Conservation (phyloP, 345 rosid genomes). For the Acer saccharum region DNA sequence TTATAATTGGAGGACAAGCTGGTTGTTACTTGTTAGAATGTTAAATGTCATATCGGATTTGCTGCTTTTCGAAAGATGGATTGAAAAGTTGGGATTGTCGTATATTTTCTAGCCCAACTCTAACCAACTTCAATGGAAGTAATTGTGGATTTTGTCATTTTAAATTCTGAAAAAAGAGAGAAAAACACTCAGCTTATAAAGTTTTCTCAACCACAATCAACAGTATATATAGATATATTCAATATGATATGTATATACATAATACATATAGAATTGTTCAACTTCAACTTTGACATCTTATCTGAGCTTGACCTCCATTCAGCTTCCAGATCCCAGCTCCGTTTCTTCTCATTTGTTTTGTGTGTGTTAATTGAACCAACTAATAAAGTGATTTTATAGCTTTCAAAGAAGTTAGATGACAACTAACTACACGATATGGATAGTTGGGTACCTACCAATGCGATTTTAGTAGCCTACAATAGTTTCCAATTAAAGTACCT, state of each 20-base stretch:
- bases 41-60: not conserved
- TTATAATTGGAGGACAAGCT: not conserved
- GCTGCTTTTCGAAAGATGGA: not conserved
- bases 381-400: no score
- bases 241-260: not conserved
- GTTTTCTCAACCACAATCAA: not conserved
- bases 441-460: no score
- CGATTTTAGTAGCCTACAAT: no score
- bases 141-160: not conserved
- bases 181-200: not conserved
- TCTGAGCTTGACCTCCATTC: no score
- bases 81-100: not conserved
- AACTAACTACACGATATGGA: no score
- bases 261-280: not conserved
- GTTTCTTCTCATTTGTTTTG: no score
- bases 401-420: no score
- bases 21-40: not conserved
- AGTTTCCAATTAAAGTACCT: no score
- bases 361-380: no score
- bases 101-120: constrained; percentile 17
- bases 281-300: no score
- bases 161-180: not conserved
- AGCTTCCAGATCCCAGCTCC: no score
- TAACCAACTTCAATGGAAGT: not conserved
- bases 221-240: not conserved